phyloP scores from a whole-genome alignment of 2,329 filamentous ascomycete genomes.

The Fusarium annulatum region DNA sequence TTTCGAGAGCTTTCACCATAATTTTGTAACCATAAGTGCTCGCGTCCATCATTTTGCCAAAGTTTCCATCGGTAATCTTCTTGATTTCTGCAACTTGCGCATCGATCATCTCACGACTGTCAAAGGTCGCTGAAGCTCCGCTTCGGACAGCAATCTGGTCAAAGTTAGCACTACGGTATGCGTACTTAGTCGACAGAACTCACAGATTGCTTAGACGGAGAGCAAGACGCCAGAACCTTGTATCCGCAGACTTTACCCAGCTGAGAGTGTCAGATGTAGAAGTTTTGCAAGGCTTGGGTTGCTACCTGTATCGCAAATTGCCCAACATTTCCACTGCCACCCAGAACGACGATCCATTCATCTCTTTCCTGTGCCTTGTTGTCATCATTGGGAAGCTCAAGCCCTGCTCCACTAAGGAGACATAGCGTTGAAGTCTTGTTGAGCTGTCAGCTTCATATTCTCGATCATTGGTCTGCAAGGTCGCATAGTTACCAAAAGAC shows the following conservation, averaged over 20 bases:
- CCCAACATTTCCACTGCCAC: constrained; percentile 50
- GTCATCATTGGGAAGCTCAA: constrained; percentile 39
- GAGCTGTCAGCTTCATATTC: background rate
- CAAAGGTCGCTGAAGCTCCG: constrained; percentile 50
- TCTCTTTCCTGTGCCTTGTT: constrained; percentile 30
- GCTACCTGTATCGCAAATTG: constrained; percentile 49
- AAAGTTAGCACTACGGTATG: background rate
- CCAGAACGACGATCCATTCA: constrained; percentile 53
- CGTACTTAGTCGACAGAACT: background rate
- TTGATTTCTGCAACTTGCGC: constrained; percentile 49
- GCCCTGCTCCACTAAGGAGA: constrained; percentile 45
- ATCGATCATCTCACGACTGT: constrained; percentile 44
- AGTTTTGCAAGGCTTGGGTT: accelerated
- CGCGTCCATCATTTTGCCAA: constrained; percentile 50
- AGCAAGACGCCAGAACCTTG: constrained; percentile 53
- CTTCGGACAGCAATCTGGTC: constrained; percentile 41
- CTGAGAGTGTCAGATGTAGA: constrained; percentile 31
- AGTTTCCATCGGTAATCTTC: constrained; percentile 49
- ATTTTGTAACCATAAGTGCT: constrained; percentile 45
- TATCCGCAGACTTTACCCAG: constrained; percentile 50
- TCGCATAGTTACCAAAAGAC: constrained; percentile 44
- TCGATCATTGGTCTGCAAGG: background rate
- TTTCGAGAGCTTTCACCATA: constrained; percentile 47
- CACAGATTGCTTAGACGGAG: constrained; percentile 45
- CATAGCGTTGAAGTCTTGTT: constrained; percentile 48